These are phyloP conservation scores for Monascus ruber DNA, from an alignment of 2,329 filamentous ascomycete genomes.

Conservation along the genomic window DNA sequence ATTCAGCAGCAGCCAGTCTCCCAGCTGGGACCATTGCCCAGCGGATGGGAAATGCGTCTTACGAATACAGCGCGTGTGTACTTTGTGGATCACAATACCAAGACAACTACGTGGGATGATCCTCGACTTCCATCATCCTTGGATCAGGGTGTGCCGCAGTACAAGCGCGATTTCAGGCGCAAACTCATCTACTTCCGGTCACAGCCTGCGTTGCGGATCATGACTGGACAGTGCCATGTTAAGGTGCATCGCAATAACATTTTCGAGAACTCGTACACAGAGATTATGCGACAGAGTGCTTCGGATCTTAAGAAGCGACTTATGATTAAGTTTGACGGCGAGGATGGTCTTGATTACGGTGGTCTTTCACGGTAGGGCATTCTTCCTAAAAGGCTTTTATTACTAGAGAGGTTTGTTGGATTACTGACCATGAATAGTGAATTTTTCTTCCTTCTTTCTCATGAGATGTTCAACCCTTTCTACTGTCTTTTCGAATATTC, in stretches of 20 bases:
- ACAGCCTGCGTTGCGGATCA: constrained; percentile 87
- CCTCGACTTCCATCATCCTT: constrained; percentile 87
- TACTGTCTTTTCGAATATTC: constrained; percentile 99
- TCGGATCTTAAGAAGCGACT: constrained; percentile 94
- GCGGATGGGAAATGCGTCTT: constrained; percentile 98
- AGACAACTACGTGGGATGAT: constrained; percentile 98
- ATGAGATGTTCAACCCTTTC: constrained; percentile 99
- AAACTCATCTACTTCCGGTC: constrained; percentile 99
- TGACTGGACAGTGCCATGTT: constrained; percentile 94
- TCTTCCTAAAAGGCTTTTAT: not conserved
- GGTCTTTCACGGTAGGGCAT: constrained; percentile 65
- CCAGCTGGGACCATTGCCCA: constrained; percentile 85
- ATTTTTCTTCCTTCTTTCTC: constrained; percentile 97
- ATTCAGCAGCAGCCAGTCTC: constrained; percentile 98
- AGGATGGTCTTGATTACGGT: constrained; percentile 95
- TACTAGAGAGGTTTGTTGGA: not conserved
- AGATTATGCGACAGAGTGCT: constrained; percentile 93
- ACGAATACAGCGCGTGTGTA: constrained; percentile 97
- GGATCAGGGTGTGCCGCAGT: constrained; percentile 96
- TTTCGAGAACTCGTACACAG: constrained; percentile 96
- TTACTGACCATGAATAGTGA: constrained; percentile 48
- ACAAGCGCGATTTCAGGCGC: constrained; percentile 96
- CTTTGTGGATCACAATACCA: constrained; percentile 99
- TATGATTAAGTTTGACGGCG: constrained; percentile 99
- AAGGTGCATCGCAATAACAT: constrained; percentile 95